Evolutionary conservation across 1,139 yeast genomes (phyloP).

Genomic region (Kodamaea sp.): DNA sequence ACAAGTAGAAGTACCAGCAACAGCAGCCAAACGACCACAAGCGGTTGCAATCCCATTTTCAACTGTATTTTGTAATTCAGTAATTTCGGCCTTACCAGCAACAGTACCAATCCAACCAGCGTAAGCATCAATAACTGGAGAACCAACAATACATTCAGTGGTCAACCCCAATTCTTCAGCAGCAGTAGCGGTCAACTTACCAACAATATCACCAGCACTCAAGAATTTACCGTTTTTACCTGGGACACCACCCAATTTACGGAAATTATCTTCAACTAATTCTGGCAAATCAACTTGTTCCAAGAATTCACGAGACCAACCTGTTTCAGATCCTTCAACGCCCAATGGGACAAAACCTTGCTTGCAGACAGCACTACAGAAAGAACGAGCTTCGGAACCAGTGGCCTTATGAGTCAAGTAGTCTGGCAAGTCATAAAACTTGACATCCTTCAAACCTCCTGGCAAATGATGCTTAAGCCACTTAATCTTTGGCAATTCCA

Average conservation of each 20-base stretch:
- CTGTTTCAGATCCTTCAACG: conserved; percentile 77
- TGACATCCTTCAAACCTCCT: conserved; percentile 58
- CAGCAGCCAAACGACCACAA: conserved; percentile 89
- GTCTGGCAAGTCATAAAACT: conserved; percentile 91
- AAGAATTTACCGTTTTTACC: conserved; percentile 68
- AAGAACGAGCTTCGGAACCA: conserved; percentile 79
- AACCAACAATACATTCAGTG: conserved; percentile 77
- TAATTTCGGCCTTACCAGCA: conserved; percentile 72
- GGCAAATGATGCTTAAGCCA: conserved; percentile 92
- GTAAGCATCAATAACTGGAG: conserved; percentile 96
- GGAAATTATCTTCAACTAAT: conserved; percentile 70
- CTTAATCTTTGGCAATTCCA: conserved; percentile 95
- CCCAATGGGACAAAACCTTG: conserved; percentile 94
- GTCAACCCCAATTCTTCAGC: conserved; percentile 87
- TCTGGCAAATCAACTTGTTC: conserved; percentile 67
- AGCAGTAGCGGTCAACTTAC: conserved; percentile 58
- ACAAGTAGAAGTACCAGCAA: conserved; percentile 97
- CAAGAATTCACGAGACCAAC: conserved; percentile 86
- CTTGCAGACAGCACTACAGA: conserved; percentile 88
- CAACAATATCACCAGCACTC: conserved; percentile 87
- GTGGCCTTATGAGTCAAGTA: conserved; percentile 89
- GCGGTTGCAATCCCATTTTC: conserved; percentile 52
- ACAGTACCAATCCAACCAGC: conserved; percentile 99
- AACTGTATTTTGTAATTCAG: conserved; percentile 31
- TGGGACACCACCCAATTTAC: conserved; percentile 79